Evolutionary conservation across 148 eudicot species (phyloP).

Genomic region (Rhododendron ferrugineum): DNA sequence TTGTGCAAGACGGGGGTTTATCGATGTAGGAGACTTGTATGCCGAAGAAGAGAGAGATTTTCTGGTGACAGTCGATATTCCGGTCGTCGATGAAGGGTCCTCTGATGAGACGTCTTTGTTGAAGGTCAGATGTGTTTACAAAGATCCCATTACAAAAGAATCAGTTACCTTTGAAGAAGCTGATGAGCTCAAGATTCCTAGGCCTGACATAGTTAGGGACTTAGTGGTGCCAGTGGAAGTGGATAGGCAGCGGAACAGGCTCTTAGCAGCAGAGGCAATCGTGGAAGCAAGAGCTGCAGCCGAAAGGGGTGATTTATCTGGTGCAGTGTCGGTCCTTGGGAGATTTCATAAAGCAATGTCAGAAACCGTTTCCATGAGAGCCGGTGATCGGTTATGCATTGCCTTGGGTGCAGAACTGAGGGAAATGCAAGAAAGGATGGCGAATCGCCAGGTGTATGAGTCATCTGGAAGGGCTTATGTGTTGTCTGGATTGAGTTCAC

Average conservation of each 20-base stretch:
- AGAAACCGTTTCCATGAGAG: constrained; percentile 10
- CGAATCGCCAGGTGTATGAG: constrained; percentile 9
- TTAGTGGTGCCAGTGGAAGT: constrained; percentile 15
- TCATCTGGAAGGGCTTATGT: constrained; percentile 21
- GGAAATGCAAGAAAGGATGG: constrained; percentile 25
- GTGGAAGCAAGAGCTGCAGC: constrained; percentile 19
- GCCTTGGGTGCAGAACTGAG: constrained; percentile 16
- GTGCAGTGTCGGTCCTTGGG: constrained; percentile 13
- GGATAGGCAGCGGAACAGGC: constrained; percentile 23
- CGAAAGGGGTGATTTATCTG: constrained; percentile 9
- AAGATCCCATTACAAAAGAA: constrained; percentile 17
- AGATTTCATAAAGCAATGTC: constrained; percentile 6
- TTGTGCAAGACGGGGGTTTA: constrained; percentile 12
- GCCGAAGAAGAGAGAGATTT: constrained; percentile 31
- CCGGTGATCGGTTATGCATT: constrained; percentile 12
- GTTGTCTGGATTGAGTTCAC: constrained; percentile 19
- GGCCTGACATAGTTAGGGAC: constrained; percentile 14
- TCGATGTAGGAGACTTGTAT: constrained; percentile 26
- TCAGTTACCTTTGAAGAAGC: constrained; percentile 7
- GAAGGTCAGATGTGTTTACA: constrained; percentile 16
- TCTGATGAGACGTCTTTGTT: constrained; percentile 6
- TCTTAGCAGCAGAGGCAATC: constrained; percentile 20
- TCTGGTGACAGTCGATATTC: constrained; percentile 16
- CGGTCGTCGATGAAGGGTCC: neutral
- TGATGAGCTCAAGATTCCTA: constrained; percentile 7